Percentiles rank a stretch among this genome's conserved stretches.
Evolutionary conservation across 345 rosid species (phyloP).

Genomic region (Aegle marmelos): DNA sequence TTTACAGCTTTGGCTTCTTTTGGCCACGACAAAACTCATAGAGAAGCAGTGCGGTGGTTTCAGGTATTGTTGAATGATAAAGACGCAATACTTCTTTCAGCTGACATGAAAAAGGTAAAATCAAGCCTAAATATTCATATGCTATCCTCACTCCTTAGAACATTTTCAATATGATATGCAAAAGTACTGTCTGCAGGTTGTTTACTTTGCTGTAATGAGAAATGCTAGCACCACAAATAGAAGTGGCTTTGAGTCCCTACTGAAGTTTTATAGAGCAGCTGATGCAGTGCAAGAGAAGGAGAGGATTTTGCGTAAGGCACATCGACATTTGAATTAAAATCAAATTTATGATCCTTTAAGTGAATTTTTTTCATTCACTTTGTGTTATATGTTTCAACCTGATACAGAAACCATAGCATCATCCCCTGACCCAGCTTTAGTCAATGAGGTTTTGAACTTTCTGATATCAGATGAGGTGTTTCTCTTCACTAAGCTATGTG

Average conservation of each 20-base stretch:
- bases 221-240: conserved; percentile 26
- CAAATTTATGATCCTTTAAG: not conserved
- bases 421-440: conserved; percentile 33
- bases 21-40: conserved; percentile 25
- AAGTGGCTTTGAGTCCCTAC: conserved; percentile 32
- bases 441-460: conserved; percentile 27
- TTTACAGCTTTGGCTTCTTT: conserved; percentile 26
- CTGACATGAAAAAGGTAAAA: conserved; percentile 36
- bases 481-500: not conserved
- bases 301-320: conserved; percentile 29
- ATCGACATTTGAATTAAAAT: not conserved
- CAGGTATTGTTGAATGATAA: conserved; percentile 23
- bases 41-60: conserved; percentile 32
- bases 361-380: not conserved
- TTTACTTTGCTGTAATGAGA: conserved; percentile 40
- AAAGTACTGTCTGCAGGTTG: conserved; percentile 27
- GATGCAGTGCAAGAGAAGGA: conserved; percentile 45
- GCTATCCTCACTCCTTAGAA: not conserved
- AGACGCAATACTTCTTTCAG: conserved; percentile 28
- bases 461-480: conserved; percentile 37
- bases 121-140: not conserved
- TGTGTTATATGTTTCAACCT: not conserved
- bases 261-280: conserved; percentile 41
- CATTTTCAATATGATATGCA: not conserved
- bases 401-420: conserved; percentile 29